Percentiles rank a stretch among this genome's conserved stretches.
Evolutionary conservation across 139 green algal species (phyloP).

Genomic region (Pseudopediastrum boryanum): DNA sequence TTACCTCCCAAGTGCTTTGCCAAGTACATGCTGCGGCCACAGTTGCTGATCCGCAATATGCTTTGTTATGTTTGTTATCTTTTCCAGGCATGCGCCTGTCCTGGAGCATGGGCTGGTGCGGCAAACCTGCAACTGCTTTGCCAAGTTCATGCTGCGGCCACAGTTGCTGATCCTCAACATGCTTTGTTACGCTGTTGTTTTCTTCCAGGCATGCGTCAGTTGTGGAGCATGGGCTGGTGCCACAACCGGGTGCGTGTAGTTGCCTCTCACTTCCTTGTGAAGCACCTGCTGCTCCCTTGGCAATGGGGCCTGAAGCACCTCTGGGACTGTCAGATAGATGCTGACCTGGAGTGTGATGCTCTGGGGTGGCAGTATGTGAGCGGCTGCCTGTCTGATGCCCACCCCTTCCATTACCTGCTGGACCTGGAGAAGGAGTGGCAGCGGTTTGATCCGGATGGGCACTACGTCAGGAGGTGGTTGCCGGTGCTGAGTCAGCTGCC

Average conservation of each 20-base stretch:
- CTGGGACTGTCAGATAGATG: slow-evolving; percentile 90
- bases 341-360: slow-evolving; percentile 90
- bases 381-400: slow-evolving; percentile 76
- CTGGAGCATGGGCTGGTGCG: too few species aligned
- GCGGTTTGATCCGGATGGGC: slow-evolving; percentile 81
- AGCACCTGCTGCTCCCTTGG: slow-evolving; percentile 93
- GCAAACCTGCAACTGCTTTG: too few species aligned
- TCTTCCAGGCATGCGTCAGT: slow-evolving; percentile 83
- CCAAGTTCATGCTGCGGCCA: too few species aligned
- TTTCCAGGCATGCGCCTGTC: too few species aligned
- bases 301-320: slow-evolving; percentile 97
- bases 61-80: too few species aligned
- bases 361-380: slow-evolving; percentile 82
- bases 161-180: too few species aligned
- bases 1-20: too few species aligned
- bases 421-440: slow-evolving; percentile 67
- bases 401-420: slow-evolving; percentile 83
- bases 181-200: too few species aligned
- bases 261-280: slow-evolving; percentile 82
- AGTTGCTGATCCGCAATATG: too few species aligned
- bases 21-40: too few species aligned
- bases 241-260: slow-evolving; percentile 87
- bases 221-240: slow-evolving; percentile 86
- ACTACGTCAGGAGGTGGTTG: slow-evolving; percentile 91
- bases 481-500: slow-evolving; percentile 82